Conservation (phyloP, 1,284 basidiomycete genomes). For the Sanguinoderma infundibulare region DNA sequence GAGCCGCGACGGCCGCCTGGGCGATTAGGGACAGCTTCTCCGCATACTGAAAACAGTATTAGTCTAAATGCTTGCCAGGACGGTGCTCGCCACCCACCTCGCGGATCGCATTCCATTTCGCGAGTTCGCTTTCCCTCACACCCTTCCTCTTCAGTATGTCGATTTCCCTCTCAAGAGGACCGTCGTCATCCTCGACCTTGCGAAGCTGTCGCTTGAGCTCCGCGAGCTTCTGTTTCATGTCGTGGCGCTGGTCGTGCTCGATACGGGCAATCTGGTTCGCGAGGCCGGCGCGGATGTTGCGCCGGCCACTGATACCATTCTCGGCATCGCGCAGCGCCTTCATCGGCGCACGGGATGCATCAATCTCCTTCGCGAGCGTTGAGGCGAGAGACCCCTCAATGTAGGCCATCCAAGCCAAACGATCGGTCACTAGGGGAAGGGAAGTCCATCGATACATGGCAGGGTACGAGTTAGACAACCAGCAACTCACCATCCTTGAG, state of each 20-base stretch:
- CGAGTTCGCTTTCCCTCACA: conserved; percentile 67
- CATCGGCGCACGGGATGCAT: conserved; percentile 63
- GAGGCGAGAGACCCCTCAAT: conserved; percentile 67
- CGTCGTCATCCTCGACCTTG: conserved; percentile 67
- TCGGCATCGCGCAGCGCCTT: conserved; percentile 78
- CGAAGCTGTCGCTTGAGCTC: conserved; percentile 69
- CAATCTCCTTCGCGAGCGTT: conserved; percentile 62
- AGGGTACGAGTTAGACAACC: neutral
- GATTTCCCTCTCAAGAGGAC: conserved; percentile 65
- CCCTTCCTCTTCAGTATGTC: conserved; percentile 75
- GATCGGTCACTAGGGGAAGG: conserved; percentile 64
- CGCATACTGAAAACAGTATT: conserved; percentile 53
- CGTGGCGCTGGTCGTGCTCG: conserved; percentile 66
- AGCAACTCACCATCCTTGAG: conserved; percentile 69
- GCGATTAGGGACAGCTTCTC: conserved; percentile 77
- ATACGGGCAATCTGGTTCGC: conserved; percentile 64
- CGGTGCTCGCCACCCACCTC: conserved; percentile 53
- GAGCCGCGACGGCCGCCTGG: conserved; percentile 65
- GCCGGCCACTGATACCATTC: conserved; percentile 57
- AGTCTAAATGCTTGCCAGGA: neutral
- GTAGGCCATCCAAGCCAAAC: conserved; percentile 79
- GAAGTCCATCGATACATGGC: neutral
- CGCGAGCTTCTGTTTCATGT: conserved; percentile 60
- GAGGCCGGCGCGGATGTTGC: conserved; percentile 59
- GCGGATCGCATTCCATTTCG: conserved; percentile 77